Percentiles rank a stretch among this genome's conserved stretches.
Evolutionary conservation across 208 protist genomes (phyloP).

Genomic region (Leishmania mexicana): DNA sequence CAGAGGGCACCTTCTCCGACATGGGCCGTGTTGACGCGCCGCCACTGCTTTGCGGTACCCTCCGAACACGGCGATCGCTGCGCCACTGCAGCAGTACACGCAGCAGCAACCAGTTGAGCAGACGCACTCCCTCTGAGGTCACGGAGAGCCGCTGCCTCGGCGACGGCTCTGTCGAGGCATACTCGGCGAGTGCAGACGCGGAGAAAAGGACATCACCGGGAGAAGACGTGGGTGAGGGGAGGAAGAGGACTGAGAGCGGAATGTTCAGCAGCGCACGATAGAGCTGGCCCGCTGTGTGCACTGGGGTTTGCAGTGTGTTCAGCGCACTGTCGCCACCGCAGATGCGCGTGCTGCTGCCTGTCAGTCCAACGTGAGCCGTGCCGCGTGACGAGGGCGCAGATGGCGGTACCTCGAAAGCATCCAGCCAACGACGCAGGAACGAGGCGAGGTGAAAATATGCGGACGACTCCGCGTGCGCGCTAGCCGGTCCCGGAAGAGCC

Average conservation of each 20-base stretch:
- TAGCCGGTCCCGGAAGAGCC: constrained; percentile 1
- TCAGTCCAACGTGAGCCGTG: not conserved
- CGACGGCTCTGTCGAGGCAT: not conserved
- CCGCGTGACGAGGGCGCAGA: not conserved
- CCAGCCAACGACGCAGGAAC: constrained; percentile 20
- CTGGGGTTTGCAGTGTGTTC: not conserved
- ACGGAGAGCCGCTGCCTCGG: not conserved
- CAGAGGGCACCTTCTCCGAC: not conserved
- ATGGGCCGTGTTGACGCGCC: too few species aligned
- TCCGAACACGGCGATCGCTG: not conserved
- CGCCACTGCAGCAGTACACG: constrained; percentile 32
- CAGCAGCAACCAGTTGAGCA: constrained; percentile 27
- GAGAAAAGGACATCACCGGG: not conserved
- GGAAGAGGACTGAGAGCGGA: constrained; percentile 23
- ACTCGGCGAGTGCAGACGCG: not conserved
- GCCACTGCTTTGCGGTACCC: not conserved
- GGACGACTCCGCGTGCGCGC: not conserved
- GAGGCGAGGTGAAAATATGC: constrained; percentile 8
- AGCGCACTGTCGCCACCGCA: not conserved
- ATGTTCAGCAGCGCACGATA: constrained; percentile 50
- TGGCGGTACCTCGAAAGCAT: not conserved
- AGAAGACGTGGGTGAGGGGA: not conserved
- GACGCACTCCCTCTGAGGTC: constrained; percentile 14
- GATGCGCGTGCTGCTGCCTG: not conserved
- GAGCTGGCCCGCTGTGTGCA: constrained; percentile 20